phyloP scores from a whole-genome alignment of 352 stramenopile species.

The Pythium biforme region DNA sequence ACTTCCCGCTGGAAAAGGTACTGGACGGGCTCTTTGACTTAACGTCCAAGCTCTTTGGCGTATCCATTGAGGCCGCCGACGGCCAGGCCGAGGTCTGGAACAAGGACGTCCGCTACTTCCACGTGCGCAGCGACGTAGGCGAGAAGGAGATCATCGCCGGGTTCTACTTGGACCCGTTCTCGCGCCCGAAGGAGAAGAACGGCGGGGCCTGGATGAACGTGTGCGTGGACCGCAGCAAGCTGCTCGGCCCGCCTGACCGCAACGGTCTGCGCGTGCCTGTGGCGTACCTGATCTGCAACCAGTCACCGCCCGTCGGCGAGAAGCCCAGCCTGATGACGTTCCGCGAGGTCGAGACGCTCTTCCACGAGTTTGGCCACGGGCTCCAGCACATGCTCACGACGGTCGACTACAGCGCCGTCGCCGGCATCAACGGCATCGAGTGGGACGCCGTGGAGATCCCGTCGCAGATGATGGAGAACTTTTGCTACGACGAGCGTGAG shows the following conservation, averaged over 20 bases:
- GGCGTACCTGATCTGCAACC: constrained; percentile 98
- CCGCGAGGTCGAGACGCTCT: constrained; percentile 95
- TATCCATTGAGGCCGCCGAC: constrained; percentile 89
- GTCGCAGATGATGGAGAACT: constrained; percentile 99
- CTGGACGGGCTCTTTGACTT: constrained; percentile 96
- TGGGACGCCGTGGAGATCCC: constrained; percentile 98
- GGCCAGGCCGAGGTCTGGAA: constrained; percentile 88
- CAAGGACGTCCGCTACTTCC: constrained; percentile 96
- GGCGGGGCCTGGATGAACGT: constrained; percentile 98
- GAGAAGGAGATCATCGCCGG: constrained; percentile 88
- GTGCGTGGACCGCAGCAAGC: constrained; percentile 92
- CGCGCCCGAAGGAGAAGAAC: constrained; percentile 95
- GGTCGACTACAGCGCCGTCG: constrained; percentile 93
- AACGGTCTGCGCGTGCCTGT: constrained; percentile 87
- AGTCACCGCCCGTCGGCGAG: constrained; percentile 90
- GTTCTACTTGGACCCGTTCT: constrained; percentile 98
- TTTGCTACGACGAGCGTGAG: constrained; percentile 93
- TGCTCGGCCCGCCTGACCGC: constrained; percentile 62
- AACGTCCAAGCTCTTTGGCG: constrained; percentile 92
- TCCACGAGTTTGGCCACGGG: constrained; percentile 96
- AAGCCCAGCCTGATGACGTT: constrained; percentile 98
- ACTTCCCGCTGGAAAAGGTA: constrained; percentile 95
- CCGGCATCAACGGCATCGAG: constrained; percentile 97
- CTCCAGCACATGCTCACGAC: constrained; percentile 99
- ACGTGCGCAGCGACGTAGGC: constrained; percentile 82